Evolutionary conservation across 2,329 filamentous ascomycete genomes (phyloP).

Genomic region (Fusarium buharicum): DNA sequence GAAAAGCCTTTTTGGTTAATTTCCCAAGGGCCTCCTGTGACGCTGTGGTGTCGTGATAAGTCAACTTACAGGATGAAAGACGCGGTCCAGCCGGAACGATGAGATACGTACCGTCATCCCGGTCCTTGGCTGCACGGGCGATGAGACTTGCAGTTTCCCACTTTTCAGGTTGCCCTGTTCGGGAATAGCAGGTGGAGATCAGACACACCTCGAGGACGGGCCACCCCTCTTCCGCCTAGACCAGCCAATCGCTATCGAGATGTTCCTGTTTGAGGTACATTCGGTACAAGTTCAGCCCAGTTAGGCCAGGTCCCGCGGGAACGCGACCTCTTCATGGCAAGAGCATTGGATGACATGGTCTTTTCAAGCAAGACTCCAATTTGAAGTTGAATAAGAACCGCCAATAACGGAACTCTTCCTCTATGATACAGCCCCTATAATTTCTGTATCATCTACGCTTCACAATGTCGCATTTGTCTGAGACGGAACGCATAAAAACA

Average conservation of each 20-base stretch:
- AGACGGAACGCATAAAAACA: constrained; percentile 33
- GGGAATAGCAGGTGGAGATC: constrained; percentile 25
- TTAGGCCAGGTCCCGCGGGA: constrained; percentile 16
- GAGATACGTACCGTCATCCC: constrained; percentile 25
- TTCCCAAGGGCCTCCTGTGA: constrained; percentile 44
- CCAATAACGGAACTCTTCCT: too few relatives aligned
- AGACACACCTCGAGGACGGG: constrained; percentile 1
- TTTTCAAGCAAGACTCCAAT: neutral
- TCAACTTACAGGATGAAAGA: constrained; percentile 41
- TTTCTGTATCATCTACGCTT: constrained; percentile 16
- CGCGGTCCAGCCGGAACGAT: constrained; percentile 19
- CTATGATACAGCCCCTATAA: neutral
- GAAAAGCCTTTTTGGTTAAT: constrained; percentile 39
- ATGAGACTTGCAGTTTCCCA: constrained; percentile 3
- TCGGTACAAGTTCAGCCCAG: constrained; percentile 26
- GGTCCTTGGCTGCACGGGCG: constrained; percentile 20
- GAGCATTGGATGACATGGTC: constrained; percentile 8
- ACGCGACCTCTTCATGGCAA: constrained; percentile 4
- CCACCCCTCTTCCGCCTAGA: constrained; percentile 10
- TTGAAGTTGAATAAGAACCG: neutral
- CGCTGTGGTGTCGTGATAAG: constrained; percentile 42
- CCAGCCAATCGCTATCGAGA: constrained; percentile 24
- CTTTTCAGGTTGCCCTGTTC: constrained; percentile 29
- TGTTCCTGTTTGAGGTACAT: constrained; percentile 38
- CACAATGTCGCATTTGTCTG: constrained; percentile 19